These are phyloP conservation scores for Hyaloraphidium curvatum DNA, from an alignment of 192 early-diverging fungal genomes.

Conservation along the genomic window DNA sequence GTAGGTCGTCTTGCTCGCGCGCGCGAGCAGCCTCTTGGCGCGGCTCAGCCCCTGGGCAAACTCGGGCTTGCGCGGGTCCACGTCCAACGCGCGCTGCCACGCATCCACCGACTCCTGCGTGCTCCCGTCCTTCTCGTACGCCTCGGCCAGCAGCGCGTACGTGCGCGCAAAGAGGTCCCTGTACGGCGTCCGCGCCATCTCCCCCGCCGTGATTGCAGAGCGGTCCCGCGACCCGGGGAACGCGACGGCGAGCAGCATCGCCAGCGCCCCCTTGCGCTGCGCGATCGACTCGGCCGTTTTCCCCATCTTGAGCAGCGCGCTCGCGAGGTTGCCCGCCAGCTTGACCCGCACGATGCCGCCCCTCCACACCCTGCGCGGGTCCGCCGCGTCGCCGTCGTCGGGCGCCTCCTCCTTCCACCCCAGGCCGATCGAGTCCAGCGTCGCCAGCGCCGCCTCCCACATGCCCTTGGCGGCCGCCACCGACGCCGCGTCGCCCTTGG, in stretches of 20 bases:
- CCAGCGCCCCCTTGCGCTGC: too few species aligned
- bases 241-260: conserved; percentile 41
- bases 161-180: conserved; percentile 48
- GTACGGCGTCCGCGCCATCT: conserved; percentile 12
- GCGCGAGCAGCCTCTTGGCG: conserved; percentile 43
- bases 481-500: conserved; percentile 29
- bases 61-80: too few species aligned
- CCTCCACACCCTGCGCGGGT: conserved; percentile 32
- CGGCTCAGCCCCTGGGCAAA: conserved; percentile 24
- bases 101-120: conserved; percentile 61
- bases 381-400: conserved; percentile 35
- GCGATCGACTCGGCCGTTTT: too few species aligned
- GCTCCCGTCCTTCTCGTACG: conserved; percentile 43
- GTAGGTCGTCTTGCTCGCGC: conserved; percentile 36
- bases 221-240: conserved; percentile 10
- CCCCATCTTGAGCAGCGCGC: not conserved
- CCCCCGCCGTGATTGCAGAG: conserved; percentile 8
- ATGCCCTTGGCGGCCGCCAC: not conserved
- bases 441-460: too few species aligned
- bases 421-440: too few species aligned
- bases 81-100: too few species aligned
- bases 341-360: not conserved
- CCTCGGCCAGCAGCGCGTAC: conserved; percentile 54
- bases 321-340: not conserved
- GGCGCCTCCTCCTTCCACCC: conserved; percentile 38